Percentiles rank a stretch among this genome's conserved stretches.
Evolutionary conservation across 805 yeast genomes (phyloP).

Genomic region (Ogataea methylovora): DNA sequence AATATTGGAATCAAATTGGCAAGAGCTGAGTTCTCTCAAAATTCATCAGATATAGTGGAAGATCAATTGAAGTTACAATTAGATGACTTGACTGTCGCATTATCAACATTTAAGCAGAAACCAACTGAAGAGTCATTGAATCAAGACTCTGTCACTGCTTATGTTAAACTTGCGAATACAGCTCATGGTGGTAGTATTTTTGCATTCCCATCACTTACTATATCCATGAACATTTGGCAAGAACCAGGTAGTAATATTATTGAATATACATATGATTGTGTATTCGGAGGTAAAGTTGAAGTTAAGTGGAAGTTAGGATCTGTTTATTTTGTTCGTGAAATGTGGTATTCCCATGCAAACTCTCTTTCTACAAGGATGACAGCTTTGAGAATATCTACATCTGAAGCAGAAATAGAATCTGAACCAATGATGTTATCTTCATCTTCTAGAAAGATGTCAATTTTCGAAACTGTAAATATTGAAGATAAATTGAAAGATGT

Average conservation of each 20-base stretch:
- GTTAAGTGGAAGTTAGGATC: conserved; percentile 93
- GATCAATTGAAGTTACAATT: conserved; percentile 55
- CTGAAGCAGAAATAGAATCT: conserved; percentile 23
- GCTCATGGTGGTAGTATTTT: conserved; percentile 78
- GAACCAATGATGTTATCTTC: conserved; percentile 24
- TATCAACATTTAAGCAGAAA: conserved; percentile 51
- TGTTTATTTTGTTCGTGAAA: conserved; percentile 80
- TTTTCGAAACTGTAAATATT: conserved; percentile 26
- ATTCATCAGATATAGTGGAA: conserved; percentile 36
- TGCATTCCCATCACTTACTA: conserved; percentile 65
- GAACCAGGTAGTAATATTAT: conserved; percentile 41
- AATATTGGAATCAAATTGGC: conserved; percentile 50
- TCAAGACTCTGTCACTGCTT: conserved; percentile 43
- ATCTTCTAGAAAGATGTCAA: conserved; percentile 24
- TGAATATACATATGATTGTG: conserved; percentile 60
- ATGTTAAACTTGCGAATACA: conserved; percentile 43
- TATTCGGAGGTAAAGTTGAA: conserved; percentile 86
- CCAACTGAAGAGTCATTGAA: conserved; percentile 37
- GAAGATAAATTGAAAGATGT: conserved; percentile 39
- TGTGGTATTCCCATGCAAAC: conserved; percentile 81
- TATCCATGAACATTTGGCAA: conserved; percentile 74
- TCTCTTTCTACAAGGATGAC: conserved; percentile 60
- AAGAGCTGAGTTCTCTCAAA: conserved; percentile 44
- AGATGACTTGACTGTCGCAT: conserved; percentile 56
- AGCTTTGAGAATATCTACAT: conserved; percentile 23